Conservation (phyloP, 1,284 basidiomycete species). For the Ustilago nuda region DNA sequence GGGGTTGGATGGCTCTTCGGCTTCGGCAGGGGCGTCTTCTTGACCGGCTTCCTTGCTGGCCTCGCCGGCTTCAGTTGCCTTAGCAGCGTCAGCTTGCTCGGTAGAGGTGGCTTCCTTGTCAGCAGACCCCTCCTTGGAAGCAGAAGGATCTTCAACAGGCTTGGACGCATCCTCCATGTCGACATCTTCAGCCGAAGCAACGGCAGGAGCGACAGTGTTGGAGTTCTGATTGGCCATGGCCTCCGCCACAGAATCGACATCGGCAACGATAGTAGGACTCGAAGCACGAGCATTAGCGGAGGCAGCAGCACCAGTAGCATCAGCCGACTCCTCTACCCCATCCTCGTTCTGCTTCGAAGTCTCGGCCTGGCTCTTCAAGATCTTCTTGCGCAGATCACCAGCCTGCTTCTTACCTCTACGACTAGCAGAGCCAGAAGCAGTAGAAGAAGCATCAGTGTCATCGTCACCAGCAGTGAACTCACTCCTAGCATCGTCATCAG, state of each 20-base stretch:
- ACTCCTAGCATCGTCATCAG: conserved; percentile 69
- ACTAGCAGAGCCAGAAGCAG: conserved; percentile 37
- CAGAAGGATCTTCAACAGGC: background rate
- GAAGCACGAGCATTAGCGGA: conserved; percentile 43
- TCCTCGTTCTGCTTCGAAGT: conserved; percentile 53
- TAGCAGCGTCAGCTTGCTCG: conserved; percentile 9
- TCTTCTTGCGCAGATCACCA: conserved; percentile 53
- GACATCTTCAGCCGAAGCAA: conserved; percentile 36
- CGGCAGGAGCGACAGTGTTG: conserved; percentile 43
- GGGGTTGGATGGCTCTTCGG: conserved; percentile 20
- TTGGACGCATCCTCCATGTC: conserved; percentile 55
- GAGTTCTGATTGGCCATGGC: conserved; percentile 51
- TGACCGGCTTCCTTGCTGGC: conserved; percentile 18
- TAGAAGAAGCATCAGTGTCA: conserved; percentile 46
- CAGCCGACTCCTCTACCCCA: conserved; percentile 30
- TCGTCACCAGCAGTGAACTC: conserved; percentile 47
- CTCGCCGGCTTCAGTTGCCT: conserved; percentile 13
- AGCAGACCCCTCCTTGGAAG: background rate
- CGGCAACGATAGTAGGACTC: conserved; percentile 48
- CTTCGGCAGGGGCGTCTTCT: conserved; percentile 22
- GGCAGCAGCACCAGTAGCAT: conserved; percentile 39
- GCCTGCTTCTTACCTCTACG: conserved; percentile 45
- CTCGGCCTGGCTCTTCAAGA: conserved; percentile 57
- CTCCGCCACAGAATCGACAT: conserved; percentile 41
- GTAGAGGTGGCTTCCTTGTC: conserved; percentile 7